Evolutionary conservation across 2,329 filamentous ascomycete genomes (phyloP), one percentile per base, ranked within the genome.

Genomic region (Pestalotiopsis sp.): DNA sequence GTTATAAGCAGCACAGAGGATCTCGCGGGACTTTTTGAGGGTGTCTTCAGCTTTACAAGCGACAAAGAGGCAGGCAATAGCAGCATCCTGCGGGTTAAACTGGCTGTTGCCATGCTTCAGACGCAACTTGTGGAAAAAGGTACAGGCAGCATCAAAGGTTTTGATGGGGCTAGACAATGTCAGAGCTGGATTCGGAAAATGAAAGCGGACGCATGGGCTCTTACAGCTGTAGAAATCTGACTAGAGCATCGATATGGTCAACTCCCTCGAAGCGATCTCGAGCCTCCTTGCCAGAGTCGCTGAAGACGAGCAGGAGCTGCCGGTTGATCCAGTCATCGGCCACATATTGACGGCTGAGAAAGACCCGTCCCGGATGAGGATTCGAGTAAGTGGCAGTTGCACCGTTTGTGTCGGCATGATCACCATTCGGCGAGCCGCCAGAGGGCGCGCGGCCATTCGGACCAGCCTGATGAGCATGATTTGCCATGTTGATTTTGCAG

Each of bases 1-100:
- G 77, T 97, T 98, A 81, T 95, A 94, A 27, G 94, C 92, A 1
- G 95, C 94, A 69, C 94, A 97, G 17, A 98, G 85, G 70, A 99
- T 97, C 72, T 99, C 96, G 69, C 89, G 90, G 3, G 94, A 97
- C 84, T 98, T 98, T 83, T 99, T 99, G 73, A 98, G 88, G 0
- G 96, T 99, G 80, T 99, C 96, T 81, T 99, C 96, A 61, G 97
- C 94, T 83, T 99, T 99, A 85, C 95, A 98, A 2, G 95, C 95
- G 2, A 95, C 93, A 76, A 98, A 95, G 9, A 99, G 84, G 27
- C 94, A 92, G 1, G 96, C 94, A 6, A 96, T 89, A 0, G 95
- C 94, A 1, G 94, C 95, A 78, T 98, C 95, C 79, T 94, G 81
- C 72, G 91, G 94, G 78, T 92, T 93, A 80, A 97, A 97, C 76